Percentiles rank a stretch among this genome's conserved stretches.
Evolutionary conservation across 495 filamentous ascomycete genomes (phyloP).

Genomic region (Xylaria scruposa): DNA sequence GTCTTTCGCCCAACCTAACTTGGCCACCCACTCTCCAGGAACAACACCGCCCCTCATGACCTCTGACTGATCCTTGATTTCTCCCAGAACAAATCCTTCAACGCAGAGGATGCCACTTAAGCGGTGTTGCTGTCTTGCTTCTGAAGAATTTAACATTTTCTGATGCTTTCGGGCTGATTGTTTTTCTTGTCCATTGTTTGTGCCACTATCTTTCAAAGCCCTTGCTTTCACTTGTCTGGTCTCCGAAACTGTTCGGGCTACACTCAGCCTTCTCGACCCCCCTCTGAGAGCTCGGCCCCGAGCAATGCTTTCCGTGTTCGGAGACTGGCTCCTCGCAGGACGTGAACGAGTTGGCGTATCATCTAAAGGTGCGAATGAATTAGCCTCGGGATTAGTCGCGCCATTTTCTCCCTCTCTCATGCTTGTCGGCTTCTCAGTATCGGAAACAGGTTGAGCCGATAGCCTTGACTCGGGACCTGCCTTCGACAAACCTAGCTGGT

Average conservation of each 20-base stretch:
- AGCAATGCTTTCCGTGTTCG: not conserved
- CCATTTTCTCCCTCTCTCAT: not conserved
- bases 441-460: not conserved
- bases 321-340: not conserved
- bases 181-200: not conserved
- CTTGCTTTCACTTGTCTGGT: not conserved
- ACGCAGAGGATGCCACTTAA: not conserved
- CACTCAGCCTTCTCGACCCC: not conserved
- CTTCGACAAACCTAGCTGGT: not conserved
- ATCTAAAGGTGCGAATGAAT: not conserved
- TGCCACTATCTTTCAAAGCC: not conserved
- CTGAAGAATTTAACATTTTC: not conserved
- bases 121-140: not conserved
- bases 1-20: not conserved
- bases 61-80: not conserved
- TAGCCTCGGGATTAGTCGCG: not conserved
- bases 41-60: not conserved
- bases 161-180: not conserved
- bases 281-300: not conserved
- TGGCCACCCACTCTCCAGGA: not conserved
- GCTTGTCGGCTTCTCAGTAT: not conserved
- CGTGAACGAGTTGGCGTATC: not conserved
- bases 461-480: not conserved
- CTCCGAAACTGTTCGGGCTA: not conserved
- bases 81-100: not conserved